phyloP scores from a whole-genome alignment of 129 eudicot genomes.

The Flaveria ramosissima region DNA sequence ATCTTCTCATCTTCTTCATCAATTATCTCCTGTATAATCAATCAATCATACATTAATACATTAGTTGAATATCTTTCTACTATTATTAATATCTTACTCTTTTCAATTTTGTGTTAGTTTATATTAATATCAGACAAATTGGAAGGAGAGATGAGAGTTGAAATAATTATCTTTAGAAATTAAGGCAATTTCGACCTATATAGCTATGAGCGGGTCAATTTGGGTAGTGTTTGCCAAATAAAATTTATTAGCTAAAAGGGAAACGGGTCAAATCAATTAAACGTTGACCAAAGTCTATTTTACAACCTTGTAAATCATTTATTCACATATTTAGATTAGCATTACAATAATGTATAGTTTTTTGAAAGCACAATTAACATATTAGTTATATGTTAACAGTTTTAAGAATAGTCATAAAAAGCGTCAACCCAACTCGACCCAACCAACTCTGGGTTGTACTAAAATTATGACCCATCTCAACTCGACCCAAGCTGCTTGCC shows the following conservation, averaged over 20 bases:
- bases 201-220: background rate
- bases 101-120: background rate
- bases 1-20: constrained; percentile 47
- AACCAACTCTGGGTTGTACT: background rate
- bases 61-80: background rate
- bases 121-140: background rate
- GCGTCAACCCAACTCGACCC: background rate
- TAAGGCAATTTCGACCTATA: no score
- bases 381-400: background rate
- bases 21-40: constrained; percentile 39
- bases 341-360: background rate
- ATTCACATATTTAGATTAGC: no score
- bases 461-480: no score
- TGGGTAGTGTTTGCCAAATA: background rate
- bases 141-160: background rate
- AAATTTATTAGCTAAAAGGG: background rate
- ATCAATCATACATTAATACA: background rate
- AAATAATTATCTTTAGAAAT: background rate
- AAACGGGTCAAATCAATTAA: background rate
- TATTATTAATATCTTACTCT: background rate
- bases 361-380: no score
- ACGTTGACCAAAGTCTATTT: background rate
- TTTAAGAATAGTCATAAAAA: no score
- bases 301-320: no score
- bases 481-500: no score